Conservation (phyloP, 768 basidiomycete species). For the Mycena maculata region DNA sequence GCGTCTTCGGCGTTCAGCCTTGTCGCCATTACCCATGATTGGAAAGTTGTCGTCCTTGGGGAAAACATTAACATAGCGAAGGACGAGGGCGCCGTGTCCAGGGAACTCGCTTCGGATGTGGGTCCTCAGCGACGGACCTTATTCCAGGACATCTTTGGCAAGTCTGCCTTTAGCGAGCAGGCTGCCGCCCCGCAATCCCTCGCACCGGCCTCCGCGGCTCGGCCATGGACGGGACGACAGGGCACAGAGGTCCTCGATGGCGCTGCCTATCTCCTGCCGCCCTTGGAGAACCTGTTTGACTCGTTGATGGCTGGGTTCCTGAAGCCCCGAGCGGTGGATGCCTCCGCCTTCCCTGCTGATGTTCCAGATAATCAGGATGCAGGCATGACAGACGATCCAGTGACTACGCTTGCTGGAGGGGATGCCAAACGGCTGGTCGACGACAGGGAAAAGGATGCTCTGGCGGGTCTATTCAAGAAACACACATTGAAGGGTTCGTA, state of each 20-base stretch:
- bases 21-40: conserved; percentile 75
- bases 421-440: conserved; percentile 51
- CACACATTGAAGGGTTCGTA: conserved; percentile 56
- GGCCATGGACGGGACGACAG: conserved; percentile 49
- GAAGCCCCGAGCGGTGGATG: conserved; percentile 36
- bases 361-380: conserved; percentile 51
- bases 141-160: conserved; percentile 93
- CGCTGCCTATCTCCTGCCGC: conserved; percentile 82
- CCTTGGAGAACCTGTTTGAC: conserved; percentile 78
- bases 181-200: conserved; percentile 38
- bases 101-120: conserved; percentile 46
- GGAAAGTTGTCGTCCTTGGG: conserved; percentile 77
- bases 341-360: conserved; percentile 28
- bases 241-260: conserved; percentile 66
- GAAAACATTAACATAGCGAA: conserved; percentile 59
- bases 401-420: conserved; percentile 33
- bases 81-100: conserved; percentile 57
- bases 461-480: conserved; percentile 73
- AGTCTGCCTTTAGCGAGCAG: conserved; percentile 67
- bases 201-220: conserved; percentile 22
- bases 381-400: conserved; percentile 55
- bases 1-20: conserved; percentile 60
- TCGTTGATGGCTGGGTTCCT: conserved; percentile 56
- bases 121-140: conserved; percentile 62
- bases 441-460: conserved; percentile 66